Percentiles rank a stretch among this genome's conserved stretches.
Conservation (phyloP, 139 green algal species). For the Picochlorum sp. region DNA sequence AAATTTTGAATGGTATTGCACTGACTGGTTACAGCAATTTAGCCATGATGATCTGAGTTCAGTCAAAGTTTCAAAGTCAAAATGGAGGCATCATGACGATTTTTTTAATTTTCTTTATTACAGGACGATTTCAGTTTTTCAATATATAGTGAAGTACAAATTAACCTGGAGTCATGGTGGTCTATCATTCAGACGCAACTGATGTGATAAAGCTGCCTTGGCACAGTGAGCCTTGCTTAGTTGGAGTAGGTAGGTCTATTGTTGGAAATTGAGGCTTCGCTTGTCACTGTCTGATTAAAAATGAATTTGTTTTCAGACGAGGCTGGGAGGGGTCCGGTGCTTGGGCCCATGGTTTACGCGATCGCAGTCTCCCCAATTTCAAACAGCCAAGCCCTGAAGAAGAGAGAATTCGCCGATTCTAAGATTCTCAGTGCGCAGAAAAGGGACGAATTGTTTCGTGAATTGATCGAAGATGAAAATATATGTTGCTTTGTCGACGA, state of each 20-base stretch:
- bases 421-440: slow-evolving; percentile 67
- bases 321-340: slow-evolving; percentile 73
- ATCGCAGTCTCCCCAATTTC: slow-evolving; percentile 12
- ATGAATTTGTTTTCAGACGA: slow-evolving; percentile 54
- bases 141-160: too few species aligned
- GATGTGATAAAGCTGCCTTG: slow-evolving; percentile 10
- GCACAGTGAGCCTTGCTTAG: slow-evolving; percentile 43
- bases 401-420: slow-evolving; percentile 55
- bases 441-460: slow-evolving; percentile 49
- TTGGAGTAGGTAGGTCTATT: slow-evolving; percentile 45
- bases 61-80: too few species aligned
- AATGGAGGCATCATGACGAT: too few species aligned
- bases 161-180: background rate
- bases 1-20: too few species aligned
- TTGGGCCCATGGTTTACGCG: slow-evolving; percentile 69
- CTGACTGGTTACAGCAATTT: too few species aligned
- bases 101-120: too few species aligned
- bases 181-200: background rate
- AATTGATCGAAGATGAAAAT: slow-evolving; percentile 31
- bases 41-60: too few species aligned
- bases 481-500: slow-evolving; percentile 54
- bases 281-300: background rate
- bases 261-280: background rate
- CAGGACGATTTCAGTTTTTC: too few species aligned
- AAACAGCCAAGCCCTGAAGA: slow-evolving; percentile 1